Evolutionary conservation across 164 flowering plant genomes (phyloP), one percentile per base, ranked within the genome.

Genomic region (Hamamelis virginiana): DNA sequence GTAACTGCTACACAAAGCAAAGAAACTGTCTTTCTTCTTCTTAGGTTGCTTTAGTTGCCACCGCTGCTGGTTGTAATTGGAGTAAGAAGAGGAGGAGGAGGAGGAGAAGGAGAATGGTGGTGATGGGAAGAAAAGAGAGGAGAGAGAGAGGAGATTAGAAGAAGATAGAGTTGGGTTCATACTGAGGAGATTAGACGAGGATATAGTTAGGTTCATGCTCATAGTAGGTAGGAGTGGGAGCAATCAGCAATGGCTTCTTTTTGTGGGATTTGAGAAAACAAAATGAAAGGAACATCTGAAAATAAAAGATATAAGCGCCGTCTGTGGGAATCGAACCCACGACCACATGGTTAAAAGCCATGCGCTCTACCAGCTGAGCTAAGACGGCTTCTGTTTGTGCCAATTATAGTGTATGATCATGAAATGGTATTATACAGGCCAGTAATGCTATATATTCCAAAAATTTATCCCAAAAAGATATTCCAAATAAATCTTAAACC

Each of bases 331-430:
- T 59, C 63, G 63, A 48, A 59, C 63, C 63, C 63, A 59, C 62
- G 63, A 59, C 63, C 63, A 66, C 69, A 66, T 66, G 69, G 69
- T 66, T 66, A 66, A 66, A 65, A 66, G 69, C 69, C 69, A 66
- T 66, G 69, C 69, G 60, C 59, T 66, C 59, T 52, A 76, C 73
- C 74, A 16, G 67, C 74, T 71, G 74, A 71, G 74, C 68, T 63
- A 63, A 62, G 71, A 68, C 51, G 71, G 71, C 71, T 23, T 41
- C n/a, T n/a, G n/a, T n/a, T n/a, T n/a, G n/a, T n/a, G n/a, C n/a
- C n/a, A n/a, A n/a, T n/a, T n/a, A n/a, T n/a, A n/a, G n/a, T n/a
- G n/a, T n/a, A n/a, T n/a, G n/a, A n/a, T n/a, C n/a, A n/a, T n/a
- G n/a, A n/a, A n/a, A n/a, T n/a, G n/a, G n/a, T n/a, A n/a, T n/a